Evolutionary conservation across 768 basidiomycete genomes (phyloP).

Genomic region (Erythrobasidium yunnanense): DNA sequence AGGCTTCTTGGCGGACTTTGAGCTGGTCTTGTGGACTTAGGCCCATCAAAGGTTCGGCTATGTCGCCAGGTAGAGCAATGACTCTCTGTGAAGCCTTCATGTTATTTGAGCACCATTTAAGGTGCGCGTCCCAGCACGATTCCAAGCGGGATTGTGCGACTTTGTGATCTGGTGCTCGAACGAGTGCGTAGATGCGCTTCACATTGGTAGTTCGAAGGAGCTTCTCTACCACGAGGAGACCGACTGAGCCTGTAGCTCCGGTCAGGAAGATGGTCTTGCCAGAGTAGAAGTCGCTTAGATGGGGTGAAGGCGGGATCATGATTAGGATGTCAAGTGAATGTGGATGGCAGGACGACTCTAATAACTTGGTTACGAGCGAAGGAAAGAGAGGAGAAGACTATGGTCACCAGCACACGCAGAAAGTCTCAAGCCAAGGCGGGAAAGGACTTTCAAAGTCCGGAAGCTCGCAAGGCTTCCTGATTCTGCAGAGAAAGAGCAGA

Average conservation of each 20-base stretch:
- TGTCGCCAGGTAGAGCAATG: background rate
- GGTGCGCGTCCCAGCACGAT: background rate
- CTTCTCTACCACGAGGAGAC: background rate
- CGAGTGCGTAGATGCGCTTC: background rate
- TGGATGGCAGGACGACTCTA: too few relatives aligned
- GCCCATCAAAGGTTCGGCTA: background rate
- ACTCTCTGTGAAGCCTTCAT: background rate
- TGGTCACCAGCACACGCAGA: too few relatives aligned
- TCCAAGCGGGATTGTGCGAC: background rate
- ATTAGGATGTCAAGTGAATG: too few relatives aligned
- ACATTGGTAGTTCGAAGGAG: background rate
- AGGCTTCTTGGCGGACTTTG: background rate
- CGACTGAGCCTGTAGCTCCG: background rate
- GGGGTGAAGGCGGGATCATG: too few relatives aligned
- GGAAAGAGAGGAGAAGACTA: too few relatives aligned
- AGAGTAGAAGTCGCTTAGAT: background rate
- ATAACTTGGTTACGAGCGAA: too few relatives aligned
- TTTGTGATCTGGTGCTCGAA: background rate
- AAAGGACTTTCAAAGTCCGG: too few relatives aligned
- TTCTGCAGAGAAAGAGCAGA: too few relatives aligned
- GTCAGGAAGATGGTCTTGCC: slow-evolving; percentile 3
- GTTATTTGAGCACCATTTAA: background rate
- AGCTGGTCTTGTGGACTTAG: background rate
- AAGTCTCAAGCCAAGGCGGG: too few relatives aligned
- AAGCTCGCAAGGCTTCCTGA: too few relatives aligned